Percentiles rank a stretch among this genome's conserved stretches.
These are phyloP conservation scores for Calophaca sinica DNA, from an alignment of 306 rosid genomes.

Conservation along the genomic window DNA sequence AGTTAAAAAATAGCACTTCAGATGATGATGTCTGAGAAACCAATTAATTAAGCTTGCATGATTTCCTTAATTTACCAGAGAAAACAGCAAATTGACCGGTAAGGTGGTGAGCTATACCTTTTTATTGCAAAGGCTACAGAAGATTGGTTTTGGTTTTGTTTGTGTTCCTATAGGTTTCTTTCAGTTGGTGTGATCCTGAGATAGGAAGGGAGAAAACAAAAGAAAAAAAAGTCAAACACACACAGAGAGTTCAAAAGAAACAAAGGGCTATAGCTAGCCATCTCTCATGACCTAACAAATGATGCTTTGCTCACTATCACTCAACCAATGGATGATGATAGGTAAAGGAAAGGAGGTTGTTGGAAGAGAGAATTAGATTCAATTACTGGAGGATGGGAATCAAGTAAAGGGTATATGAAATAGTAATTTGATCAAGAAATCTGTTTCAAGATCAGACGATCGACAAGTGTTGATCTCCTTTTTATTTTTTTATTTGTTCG, in stretches of 20 bases:
- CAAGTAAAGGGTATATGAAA: conserved; percentile 46
- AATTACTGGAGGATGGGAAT: conserved; percentile 48
- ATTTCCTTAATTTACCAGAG: no score
- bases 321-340: background rate
- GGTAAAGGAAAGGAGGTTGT: conserved; percentile 16
- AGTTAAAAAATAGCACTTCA: no score
- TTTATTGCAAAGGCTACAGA: background rate
- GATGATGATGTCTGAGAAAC: conserved; percentile 31
- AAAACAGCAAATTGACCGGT: no score
- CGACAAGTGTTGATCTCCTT: conserved; percentile 19
- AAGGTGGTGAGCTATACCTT: no score
- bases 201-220: background rate
- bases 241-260: conserved; percentile 31
- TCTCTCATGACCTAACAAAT: conserved; percentile 39
- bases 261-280: conserved; percentile 3
- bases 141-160: background rate
- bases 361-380: conserved; percentile 59
- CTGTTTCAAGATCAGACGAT: conserved; percentile 39
- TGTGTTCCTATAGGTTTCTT: background rate
- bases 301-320: conserved; percentile 37
- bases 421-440: conserved; percentile 30
- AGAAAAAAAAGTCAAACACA: conserved; percentile 50
- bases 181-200: conserved; percentile 10
- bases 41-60: no score
- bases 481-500: background rate